phyloP scores from a whole-genome alignment of 495 filamentous ascomycete genomes.

The Amorphotheca resinae region DNA sequence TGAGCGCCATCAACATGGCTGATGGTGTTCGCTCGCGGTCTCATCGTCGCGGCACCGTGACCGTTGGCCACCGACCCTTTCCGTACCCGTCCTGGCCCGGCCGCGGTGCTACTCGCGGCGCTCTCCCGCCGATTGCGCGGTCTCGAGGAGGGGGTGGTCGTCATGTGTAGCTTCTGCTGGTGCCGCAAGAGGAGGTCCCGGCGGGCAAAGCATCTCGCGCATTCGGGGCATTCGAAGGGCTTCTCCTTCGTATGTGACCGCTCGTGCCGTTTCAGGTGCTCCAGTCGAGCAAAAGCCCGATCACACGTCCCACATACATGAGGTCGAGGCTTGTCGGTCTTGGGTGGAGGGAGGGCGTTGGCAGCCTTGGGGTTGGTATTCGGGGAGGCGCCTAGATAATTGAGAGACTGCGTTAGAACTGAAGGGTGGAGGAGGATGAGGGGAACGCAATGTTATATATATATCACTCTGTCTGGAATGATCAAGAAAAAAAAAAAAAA shows the following conservation, averaged over 20 bases:
- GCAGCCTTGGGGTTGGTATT: constrained; percentile 12
- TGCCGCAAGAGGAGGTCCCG: constrained; percentile 86
- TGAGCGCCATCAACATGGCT: constrained; percentile 79
- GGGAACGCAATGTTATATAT: background rate
- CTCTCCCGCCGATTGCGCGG: constrained; percentile 79
- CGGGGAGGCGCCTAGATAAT: constrained; percentile 2
- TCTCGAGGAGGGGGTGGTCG: constrained; percentile 78
- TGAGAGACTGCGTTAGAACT: constrained; percentile 1
- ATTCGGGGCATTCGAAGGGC: constrained; percentile 96
- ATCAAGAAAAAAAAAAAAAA: too few relatives aligned
- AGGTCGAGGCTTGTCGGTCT: constrained; percentile 77
- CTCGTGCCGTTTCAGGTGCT: constrained; percentile 97
- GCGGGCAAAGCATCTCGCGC: constrained; percentile 86
- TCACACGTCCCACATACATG: constrained; percentile 90
- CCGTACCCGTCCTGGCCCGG: constrained; percentile 58
- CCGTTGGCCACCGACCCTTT: constrained; percentile 79
- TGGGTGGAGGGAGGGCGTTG: constrained; percentile 17
- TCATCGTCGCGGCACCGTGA: constrained; percentile 45
- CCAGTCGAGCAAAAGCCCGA: constrained; percentile 86
- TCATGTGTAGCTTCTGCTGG: constrained; percentile 98
- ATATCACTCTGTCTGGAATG: too few relatives aligned
- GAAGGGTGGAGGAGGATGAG: constrained; percentile 1
- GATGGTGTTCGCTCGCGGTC: constrained; percentile 92
- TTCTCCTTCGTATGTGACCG: constrained; percentile 98
- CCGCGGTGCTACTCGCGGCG: constrained; percentile 61